These are phyloP conservation scores for Prototheca wickerhamii DNA, from an alignment of 163 green algal genomes.

Conservation along the genomic window DNA sequence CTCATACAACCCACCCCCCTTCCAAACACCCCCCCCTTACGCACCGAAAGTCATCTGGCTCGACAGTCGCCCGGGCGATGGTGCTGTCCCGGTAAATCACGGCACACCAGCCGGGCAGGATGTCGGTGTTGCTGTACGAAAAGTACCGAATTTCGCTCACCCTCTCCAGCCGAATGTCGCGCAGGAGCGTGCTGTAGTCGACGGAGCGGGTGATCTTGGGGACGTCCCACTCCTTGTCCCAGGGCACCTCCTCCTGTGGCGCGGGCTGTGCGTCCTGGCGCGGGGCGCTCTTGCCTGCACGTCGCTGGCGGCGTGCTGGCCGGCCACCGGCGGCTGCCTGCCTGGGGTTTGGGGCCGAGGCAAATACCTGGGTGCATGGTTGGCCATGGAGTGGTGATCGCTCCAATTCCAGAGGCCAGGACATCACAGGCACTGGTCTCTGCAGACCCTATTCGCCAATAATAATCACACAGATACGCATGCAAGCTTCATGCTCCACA, in stretches of 20 bases:
- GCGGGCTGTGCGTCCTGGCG: background rate
- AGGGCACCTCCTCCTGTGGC: background rate
- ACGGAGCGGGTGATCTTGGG: background rate
- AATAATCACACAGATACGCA: too few relatives aligned
- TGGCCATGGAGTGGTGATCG: too few relatives aligned
- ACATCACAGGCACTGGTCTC: too few relatives aligned
- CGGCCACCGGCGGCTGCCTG: too few relatives aligned
- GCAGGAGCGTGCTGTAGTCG: constrained; percentile 26
- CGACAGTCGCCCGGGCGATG: constrained; percentile 34
- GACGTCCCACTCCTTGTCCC: background rate
- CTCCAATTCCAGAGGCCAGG: too few relatives aligned
- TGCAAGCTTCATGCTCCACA: too few relatives aligned
- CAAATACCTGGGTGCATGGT: too few relatives aligned
- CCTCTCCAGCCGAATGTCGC: constrained; percentile 24
- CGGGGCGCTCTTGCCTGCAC: background rate
- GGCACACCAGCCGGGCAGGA: constrained; percentile 25
- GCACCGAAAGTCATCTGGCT: constrained; percentile 29
- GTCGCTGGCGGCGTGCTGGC: too few relatives aligned
- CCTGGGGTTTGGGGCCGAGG: too few relatives aligned
- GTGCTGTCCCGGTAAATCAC: constrained; percentile 36
- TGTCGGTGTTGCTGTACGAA: background rate
- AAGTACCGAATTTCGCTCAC: constrained; percentile 32
- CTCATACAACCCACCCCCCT: background rate
- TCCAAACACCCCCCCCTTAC: background rate
- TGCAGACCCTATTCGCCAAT: too few relatives aligned